These are phyloP conservation scores for Naganishia liquefaciens DNA, from an alignment of 1,284 basidiomycete species.

Conservation along the genomic window DNA sequence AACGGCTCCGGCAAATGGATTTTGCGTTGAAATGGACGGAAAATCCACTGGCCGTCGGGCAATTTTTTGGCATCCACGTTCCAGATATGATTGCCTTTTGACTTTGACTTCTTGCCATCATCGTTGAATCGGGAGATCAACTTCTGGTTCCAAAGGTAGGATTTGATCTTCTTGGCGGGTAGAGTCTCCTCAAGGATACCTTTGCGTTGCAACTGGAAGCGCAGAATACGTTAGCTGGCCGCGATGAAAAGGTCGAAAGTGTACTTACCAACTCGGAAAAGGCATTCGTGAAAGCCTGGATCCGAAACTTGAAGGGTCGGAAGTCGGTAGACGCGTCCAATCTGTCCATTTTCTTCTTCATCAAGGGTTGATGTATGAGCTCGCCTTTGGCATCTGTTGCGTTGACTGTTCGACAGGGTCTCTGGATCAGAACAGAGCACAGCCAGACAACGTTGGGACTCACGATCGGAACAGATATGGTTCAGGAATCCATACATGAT, in stretches of 20 bases:
- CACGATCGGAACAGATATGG: conserved; percentile 84
- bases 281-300: conserved; percentile 96
- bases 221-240: neutral
- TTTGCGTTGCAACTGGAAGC: conserved; percentile 43
- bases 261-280: conserved; percentile 82
- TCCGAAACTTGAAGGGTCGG: conserved; percentile 98
- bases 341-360: conserved; percentile 98
- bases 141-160: conserved; percentile 90
- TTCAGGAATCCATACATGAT: conserved; percentile 91
- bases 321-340: conserved; percentile 95
- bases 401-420: conserved; percentile 64
- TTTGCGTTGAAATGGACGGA: conserved; percentile 84
- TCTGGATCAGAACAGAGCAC: conserved; percentile 19
- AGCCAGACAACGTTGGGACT: conserved; percentile 48
- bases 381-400: conserved; percentile 92
- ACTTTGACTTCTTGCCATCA: conserved; percentile 98
- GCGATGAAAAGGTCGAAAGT: neutral
- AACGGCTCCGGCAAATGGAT: conserved; percentile 77
- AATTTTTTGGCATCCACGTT: conserved; percentile 91
- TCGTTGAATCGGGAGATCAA: conserved; percentile 98
- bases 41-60: conserved; percentile 77
- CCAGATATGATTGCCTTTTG: conserved; percentile 99
- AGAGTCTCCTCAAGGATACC: conserved; percentile 59
- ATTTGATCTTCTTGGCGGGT: conserved; percentile 75
- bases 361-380: conserved; percentile 94